Conservation (phyloP, 2,329 filamentous ascomycete genomes). For the Penicillium sp. region DNA sequence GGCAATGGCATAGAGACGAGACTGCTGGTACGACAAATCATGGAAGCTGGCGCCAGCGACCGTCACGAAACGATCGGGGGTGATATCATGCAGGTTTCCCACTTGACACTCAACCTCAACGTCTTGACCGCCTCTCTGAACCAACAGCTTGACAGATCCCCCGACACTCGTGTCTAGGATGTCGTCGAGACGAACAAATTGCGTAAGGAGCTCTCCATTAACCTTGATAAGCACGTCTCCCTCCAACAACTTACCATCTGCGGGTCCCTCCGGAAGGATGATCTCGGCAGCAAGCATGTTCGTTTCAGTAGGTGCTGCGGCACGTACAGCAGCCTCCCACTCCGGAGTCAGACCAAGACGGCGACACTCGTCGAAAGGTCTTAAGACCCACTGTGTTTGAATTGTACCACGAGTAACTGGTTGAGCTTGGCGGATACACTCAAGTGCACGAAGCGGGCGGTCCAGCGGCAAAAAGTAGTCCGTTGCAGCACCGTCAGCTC, state of each 20-base stretch:
- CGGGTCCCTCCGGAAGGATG: slow-evolving; percentile 85
- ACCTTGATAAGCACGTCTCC: slow-evolving; percentile 92
- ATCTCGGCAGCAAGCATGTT: slow-evolving; percentile 98
- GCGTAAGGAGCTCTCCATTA: slow-evolving; percentile 87
- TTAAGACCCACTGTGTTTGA: slow-evolving; percentile 94
- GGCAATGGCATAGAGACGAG: slow-evolving; percentile 89
- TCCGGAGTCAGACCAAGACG: slow-evolving; percentile 78
- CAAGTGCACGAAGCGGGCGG: slow-evolving; percentile 78
- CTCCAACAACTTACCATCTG: slow-evolving; percentile 81
- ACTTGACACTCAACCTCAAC: slow-evolving; percentile 80
- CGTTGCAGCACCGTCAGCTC: slow-evolving; percentile 90
- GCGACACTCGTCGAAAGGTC: slow-evolving; percentile 95
- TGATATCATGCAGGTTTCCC: slow-evolving; percentile 88
- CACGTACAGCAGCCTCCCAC: slow-evolving; percentile 82
- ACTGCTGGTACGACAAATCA: slow-evolving; percentile 93
- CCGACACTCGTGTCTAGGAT: slow-evolving; percentile 87
- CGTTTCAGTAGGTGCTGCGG: slow-evolving; percentile 84
- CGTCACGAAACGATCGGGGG: slow-evolving; percentile 90
- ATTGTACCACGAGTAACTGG: slow-evolving; percentile 90
- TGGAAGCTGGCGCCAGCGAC: slow-evolving; percentile 95
- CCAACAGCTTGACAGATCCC: slow-evolving; percentile 70
- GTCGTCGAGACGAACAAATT: slow-evolving; percentile 87
- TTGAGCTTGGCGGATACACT: slow-evolving; percentile 74
- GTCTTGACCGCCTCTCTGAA: slow-evolving; percentile 86
- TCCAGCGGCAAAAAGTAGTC: slow-evolving; percentile 97